Evolutionary conservation across 306 rosid genomes (phyloP).

Genomic region (Calophaca sinica): DNA sequence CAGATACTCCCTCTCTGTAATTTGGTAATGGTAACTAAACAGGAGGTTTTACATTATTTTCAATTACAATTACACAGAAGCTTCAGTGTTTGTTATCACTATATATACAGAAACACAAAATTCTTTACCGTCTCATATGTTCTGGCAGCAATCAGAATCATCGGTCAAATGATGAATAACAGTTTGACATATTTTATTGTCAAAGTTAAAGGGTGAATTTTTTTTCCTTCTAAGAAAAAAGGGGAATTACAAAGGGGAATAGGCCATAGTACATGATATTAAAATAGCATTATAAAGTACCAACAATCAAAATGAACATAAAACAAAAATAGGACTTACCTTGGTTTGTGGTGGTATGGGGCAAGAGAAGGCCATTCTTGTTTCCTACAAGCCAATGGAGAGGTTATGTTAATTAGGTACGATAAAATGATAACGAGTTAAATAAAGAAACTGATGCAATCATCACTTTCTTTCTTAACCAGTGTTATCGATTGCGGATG

Average conservation of each 20-base stretch:
- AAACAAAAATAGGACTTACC: no score
- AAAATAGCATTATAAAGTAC: not conserved
- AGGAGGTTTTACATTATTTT: not conserved
- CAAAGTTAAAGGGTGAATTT: not conserved
- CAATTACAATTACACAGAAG: constrained; percentile 1
- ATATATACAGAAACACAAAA: no score
- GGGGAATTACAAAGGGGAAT: not conserved
- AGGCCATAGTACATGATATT: constrained; percentile 14
- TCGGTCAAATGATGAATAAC: not conserved
- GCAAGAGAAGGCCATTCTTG: no score
- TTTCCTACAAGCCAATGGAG: no score
- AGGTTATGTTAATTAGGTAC: not conserved
- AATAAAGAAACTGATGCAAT: not conserved
- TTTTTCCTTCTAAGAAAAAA: not conserved
- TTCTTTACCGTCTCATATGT: no score
- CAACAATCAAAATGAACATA: constrained; percentile 5
- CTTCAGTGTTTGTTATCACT: no score
- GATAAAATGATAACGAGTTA: no score
- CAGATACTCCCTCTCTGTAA: constrained; percentile 10
- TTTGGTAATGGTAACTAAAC: constrained; percentile 13
- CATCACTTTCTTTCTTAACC: not conserved
- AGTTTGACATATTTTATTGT: not conserved
- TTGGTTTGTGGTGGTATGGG: no score
- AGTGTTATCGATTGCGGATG: no score
- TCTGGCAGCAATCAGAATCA: constrained; percentile 3